These are phyloP conservation scores for Dimargaris xerosporica DNA, from an alignment of 192 early-diverging fungal species.

Conservation along the genomic window DNA sequence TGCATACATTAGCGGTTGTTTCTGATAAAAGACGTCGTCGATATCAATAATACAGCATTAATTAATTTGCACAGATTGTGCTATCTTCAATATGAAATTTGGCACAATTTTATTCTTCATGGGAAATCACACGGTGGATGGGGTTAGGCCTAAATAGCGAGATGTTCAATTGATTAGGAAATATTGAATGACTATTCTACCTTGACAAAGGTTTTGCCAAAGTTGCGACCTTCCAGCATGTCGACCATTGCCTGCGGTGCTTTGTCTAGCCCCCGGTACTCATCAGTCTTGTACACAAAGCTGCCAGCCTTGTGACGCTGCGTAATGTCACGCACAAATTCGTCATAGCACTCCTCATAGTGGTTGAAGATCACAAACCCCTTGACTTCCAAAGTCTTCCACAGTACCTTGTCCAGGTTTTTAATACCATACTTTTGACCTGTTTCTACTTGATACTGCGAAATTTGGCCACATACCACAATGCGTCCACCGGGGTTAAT, in stretches of 20 bases:
- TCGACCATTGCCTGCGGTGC: conserved; percentile 41
- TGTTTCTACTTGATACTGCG: conserved; percentile 40
- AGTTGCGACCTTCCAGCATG: conserved; percentile 46
- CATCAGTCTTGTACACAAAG: conserved; percentile 36
- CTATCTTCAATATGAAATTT: no score
- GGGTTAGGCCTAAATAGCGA: no score
- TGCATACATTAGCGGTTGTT: no score
- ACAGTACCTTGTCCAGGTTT: conserved; percentile 38
- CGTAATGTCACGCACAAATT: conserved; percentile 41
- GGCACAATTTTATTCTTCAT: no score
- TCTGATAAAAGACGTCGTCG: no score
- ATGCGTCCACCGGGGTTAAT: conserved; percentile 54
- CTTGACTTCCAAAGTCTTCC: conserved; percentile 38
- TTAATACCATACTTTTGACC: conserved; percentile 35
- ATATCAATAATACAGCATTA: no score
- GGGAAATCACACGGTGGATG: no score
- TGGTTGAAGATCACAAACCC: conserved; percentile 49
- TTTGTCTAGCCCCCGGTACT: conserved; percentile 46
- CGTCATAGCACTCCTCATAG: conserved; percentile 22
- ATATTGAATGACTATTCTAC: no score
- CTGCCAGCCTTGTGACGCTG: conserved; percentile 40
- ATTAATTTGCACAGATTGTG: no score
- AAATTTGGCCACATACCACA: conserved; percentile 54
- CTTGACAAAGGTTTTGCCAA: conserved; percentile 49
- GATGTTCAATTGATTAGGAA: no score